Evolutionary conservation across 805 yeast species (phyloP).

Genomic region (Kazachstania kunashirensis): DNA sequence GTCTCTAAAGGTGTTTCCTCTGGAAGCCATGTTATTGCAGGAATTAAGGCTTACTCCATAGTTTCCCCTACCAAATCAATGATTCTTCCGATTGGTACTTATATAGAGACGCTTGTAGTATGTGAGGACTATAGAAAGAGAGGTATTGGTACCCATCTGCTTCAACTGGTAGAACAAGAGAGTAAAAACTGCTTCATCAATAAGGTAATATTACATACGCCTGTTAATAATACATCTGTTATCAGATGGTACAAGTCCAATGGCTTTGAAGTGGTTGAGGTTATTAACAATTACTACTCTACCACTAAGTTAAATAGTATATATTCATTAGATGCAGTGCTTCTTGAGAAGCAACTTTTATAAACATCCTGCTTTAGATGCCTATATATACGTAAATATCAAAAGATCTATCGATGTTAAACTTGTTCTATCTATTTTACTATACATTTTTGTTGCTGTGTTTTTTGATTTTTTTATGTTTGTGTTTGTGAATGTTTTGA

Average conservation of each 20-base stretch:
- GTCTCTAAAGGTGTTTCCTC: too few relatives aligned
- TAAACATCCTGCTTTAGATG: too few relatives aligned
- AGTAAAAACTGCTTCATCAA: slow-evolving; percentile 37
- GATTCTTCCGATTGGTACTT: slow-evolving; percentile 40
- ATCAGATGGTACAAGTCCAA: slow-evolving; percentile 42
- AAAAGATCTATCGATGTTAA: too few relatives aligned
- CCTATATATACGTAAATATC: too few relatives aligned
- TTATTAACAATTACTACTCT: too few relatives aligned
- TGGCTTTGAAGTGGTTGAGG: too few relatives aligned
- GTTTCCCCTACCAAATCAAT: slow-evolving; percentile 28
- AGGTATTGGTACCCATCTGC: slow-evolving; percentile 53
- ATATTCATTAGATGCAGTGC: too few relatives aligned
- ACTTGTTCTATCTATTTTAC: too few relatives aligned
- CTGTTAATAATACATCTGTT: slow-evolving; percentile 34
- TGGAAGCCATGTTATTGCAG: too few relatives aligned
- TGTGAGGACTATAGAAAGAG: slow-evolving; percentile 49
- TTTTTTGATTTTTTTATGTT: neutral
- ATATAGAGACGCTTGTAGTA: slow-evolving; percentile 60
- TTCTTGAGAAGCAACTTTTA: too few relatives aligned
- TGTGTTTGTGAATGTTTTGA: too few relatives aligned
- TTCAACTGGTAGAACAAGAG: slow-evolving; percentile 46
- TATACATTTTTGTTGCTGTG: neutral
- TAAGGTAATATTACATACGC: slow-evolving; percentile 43
- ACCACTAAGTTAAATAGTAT: too few relatives aligned
- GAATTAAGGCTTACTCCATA: slow-evolving; percentile 48